Base-by-base conservation (phyloP, 2,329 filamentous ascomycete genomes). In the Talaromyces sp. region DNA sequence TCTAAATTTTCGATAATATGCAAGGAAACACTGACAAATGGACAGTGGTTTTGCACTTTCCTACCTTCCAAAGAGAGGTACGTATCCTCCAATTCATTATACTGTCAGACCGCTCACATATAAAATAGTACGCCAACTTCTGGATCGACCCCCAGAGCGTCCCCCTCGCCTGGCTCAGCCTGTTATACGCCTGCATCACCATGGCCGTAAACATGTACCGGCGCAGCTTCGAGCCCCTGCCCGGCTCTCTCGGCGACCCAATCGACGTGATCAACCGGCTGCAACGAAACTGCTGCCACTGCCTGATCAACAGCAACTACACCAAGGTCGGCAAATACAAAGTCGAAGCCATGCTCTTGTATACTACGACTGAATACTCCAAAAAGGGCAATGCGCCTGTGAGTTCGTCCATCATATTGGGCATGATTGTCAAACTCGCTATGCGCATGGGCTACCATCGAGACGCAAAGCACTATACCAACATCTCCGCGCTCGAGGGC, bases 371-470 rank as follows among this genome's bases (percentile, higher is more conserved):
- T 2, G 73, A 75, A 47, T 72, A 73, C 15, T 69, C 71, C 36
- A 66, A 66, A n/a, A 72, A 63, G 27, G 65, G 67, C 28, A 72
- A 75, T 63, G 68, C 70, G 10, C 69, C 84, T 8, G 72, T 86
- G 30, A 80, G 85, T 5, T 71, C 86, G 11, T 76, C 83, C 62
- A 73, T 83, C 22, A 75, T 84, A 58, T 78, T 81, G 4, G 78
- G 80, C 19, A 76, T 85, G 60, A 79, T 84, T 44, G 79, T 83
- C 7, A 78, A 83, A 15, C 70, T 85, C 17, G 83, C 84, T 2
- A 84, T 85, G 78, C 77, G 83, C 19, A 85, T 85, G 80, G 84
- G 84, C 19, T 81, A 85, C 62, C 84, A 86, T 68, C 77, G 84
- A 52, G 84, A 86, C 66, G 75, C 82, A 19, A 78, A 71, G 8